Evolutionary conservation across 2,329 filamentous ascomycete species (phyloP), one percentile per base, ranked within the genome.

Genomic region (Cladosporium austrohemisphaericum): DNA sequence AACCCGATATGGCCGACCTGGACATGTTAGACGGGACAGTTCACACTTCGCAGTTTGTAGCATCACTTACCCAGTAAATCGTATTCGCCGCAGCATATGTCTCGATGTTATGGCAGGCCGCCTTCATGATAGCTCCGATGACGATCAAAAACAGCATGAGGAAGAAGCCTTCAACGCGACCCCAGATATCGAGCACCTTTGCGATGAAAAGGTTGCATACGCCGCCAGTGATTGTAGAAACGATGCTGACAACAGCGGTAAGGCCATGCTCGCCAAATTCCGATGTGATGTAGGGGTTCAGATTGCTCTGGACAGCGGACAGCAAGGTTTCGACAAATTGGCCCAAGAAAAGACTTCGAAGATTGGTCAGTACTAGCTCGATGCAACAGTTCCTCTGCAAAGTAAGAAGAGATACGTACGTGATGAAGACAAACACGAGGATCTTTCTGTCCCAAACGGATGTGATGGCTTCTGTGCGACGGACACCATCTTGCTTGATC

Each of bases 121-220:
- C 59, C 50, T 65, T 57, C 52, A 65, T 59, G 49, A 65, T 56
- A 11, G 61, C 50, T 8, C 60, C 60, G 11, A 61, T 20, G 5
- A 76, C 70, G 60, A 76, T 76, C 51, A 80, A 66, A 19, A 70
- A 50, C 5, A 83, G 67, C 58, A 78, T 78, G 28, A 82, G 51
- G 23, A 76, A 63, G 57, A 83, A 79, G n/a, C 80, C 83, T 63
- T 85, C 78, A 13, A 82, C 78, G 36, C 84, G 79, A 50, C 83
- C 84, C 73, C 81, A 86, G 36, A 84, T 73, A 65, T 86, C 81
- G 41, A 85, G 72, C 13, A 85, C 69, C 64, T 86, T 86, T 45
- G 83, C 82, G 54, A 84, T 76, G 1, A 82, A 79, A 7, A 72
- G 63, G 8, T 65, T 65, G 48, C 63, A 58, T 13, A 68, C 61